Base-by-base conservation (phyloP, 1,284 basidiomycete genomes). In the Ceratorhiza oryzae-sativae region DNA sequence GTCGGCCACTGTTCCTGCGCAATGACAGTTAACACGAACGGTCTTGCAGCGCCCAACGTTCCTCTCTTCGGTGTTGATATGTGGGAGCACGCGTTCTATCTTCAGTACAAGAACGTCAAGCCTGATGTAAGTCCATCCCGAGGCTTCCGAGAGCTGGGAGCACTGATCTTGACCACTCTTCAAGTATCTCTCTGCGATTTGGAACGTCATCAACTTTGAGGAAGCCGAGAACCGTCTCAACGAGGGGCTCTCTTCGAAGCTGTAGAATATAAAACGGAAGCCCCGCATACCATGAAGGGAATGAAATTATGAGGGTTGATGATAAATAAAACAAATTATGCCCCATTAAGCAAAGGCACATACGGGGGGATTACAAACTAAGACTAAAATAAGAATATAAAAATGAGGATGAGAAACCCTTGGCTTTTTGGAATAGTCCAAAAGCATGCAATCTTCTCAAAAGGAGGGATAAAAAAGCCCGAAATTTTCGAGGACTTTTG, bases 21-120 rank as follows among this genome's bases (percentile, higher is more conserved):
- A 51, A 34, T 36, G 18, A 15, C 15, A 30, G 36, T 63, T 13
- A 27, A 25, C 18, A 10, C 10, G 25, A 8, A 27, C n/a, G 9
- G 23, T 27, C 8, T 15, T 46, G 41, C 60, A 78, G 80, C 82
- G 49, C 90, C 68, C 15, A 18, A 88, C 80, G 81, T 87, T 73
- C 92, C 93, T 73, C 84, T 97, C 81, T 89, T 97, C 76, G 94
- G 94, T 73, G 89, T 97, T 75, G 95, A 97, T 78, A 86, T 93
- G 77, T 95, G 93, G 92, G 91, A 92, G 83, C 90, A 91, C 77
- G 73, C 74, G 4, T 56, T 75, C 63, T 62, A 51, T 42, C 84
- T 91, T 76, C 88, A 93, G 81, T 93, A 93, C 81, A 84, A 88
- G 78, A 90, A 91, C 79, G 88, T 89, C 76, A 91, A 90, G 82